Percentiles rank a stretch among this genome's conserved stretches.
These are phyloP conservation scores for Apiospora saccharicola DNA, from an alignment of 2,329 filamentous ascomycete genomes.

Conservation along the genomic window DNA sequence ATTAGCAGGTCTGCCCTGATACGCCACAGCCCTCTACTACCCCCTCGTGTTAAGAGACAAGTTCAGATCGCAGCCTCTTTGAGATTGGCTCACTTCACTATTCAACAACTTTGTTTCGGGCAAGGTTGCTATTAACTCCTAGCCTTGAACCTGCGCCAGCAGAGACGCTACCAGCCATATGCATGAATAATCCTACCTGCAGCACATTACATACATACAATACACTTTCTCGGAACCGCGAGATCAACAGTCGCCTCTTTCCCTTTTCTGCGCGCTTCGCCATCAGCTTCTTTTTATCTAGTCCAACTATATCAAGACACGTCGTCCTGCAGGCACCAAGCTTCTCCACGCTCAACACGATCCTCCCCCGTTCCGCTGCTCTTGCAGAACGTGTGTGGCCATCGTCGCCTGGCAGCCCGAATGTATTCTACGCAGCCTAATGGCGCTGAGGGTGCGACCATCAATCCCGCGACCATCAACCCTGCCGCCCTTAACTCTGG, in stretches of 20 bases:
- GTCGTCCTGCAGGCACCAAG: constrained; percentile 60
- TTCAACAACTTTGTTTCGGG: constrained; percentile 35
- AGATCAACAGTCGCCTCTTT: constrained; percentile 40
- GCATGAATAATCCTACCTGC: constrained; percentile 53
- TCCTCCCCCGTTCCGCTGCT: constrained; percentile 1
- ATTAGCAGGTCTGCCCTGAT: constrained; percentile 21
- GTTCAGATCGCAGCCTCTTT: constrained; percentile 21
- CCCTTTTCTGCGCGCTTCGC: constrained; percentile 45
- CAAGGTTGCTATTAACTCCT: constrained; percentile 26
- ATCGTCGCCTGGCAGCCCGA: constrained; percentile 50
- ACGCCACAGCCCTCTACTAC: not conserved
- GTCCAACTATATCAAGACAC: constrained; percentile 69
- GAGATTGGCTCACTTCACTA: constrained; percentile 32
- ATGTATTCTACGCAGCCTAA: constrained; percentile 72
- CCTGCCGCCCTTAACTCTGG: constrained; percentile 63
- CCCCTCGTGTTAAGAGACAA: constrained; percentile 21
- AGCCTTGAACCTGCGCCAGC: constrained; percentile 50
- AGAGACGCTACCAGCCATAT: constrained; percentile 46
- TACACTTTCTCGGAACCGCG: constrained; percentile 38
- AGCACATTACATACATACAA: constrained; percentile 46
- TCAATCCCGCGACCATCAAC: constrained; percentile 88
- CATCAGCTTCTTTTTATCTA: constrained; percentile 44
- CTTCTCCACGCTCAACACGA: constrained; percentile 44
- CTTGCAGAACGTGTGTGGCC: constrained; percentile 25
- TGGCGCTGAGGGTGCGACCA: constrained; percentile 85